These are phyloP conservation scores for Haberlea rhodopensis DNA, from an alignment of 257 asterid genomes.

Conservation along the genomic window DNA sequence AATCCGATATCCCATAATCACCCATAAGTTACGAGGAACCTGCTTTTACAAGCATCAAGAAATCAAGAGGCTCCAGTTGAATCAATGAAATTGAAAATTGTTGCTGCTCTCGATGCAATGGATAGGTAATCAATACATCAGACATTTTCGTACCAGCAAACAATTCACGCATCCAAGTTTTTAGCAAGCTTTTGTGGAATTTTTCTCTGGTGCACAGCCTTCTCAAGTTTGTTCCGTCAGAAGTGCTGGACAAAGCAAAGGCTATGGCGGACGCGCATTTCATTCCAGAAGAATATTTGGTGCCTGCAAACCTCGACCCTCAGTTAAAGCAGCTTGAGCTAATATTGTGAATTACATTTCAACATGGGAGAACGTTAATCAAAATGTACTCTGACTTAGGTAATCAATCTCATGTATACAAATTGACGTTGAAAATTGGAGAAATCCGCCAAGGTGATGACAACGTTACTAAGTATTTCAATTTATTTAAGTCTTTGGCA, in stretches of 20 bases:
- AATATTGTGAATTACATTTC: conserved; percentile 37
- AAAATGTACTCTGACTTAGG: too few species aligned
- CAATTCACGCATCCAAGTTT: neutral
- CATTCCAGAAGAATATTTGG: conserved; percentile 38
- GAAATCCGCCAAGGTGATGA: too few species aligned
- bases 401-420: too few species aligned
- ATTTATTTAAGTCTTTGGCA: too few species aligned
- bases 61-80: conserved; percentile 54
- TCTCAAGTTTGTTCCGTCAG: conserved; percentile 73
- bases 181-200: neutral
- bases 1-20: too few species aligned
- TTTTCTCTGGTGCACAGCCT: conserved; percentile 44
- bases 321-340: conserved; percentile 67
- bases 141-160: neutral
- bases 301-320: conserved; percentile 45
- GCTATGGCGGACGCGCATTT: conserved; percentile 78
- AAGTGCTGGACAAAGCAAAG: conserved; percentile 76
- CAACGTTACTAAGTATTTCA: too few species aligned
- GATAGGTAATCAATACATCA: conserved; percentile 49
- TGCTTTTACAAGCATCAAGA: conserved; percentile 80
- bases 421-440: too few species aligned
- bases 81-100: conserved; percentile 62
- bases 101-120: conserved; percentile 54
- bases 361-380: too few species aligned
- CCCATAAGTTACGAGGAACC: too few species aligned